Evolutionary conservation across 805 yeast genomes (phyloP).

Genomic region (Pichia rugopelliculosa): DNA sequence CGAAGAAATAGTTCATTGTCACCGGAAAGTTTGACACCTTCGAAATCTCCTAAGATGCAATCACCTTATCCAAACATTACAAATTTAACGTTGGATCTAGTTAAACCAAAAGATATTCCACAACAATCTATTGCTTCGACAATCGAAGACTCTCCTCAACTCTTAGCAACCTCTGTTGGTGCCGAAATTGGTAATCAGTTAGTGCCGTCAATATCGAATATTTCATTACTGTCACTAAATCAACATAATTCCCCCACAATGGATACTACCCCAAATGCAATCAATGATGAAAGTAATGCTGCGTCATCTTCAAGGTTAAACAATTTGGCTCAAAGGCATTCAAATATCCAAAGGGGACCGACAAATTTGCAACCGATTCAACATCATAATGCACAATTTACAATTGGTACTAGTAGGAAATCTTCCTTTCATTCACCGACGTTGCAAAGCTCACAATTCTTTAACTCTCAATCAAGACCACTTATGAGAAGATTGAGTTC

Average conservation of each 20-base stretch:
- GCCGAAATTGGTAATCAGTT: conserved; percentile 26
- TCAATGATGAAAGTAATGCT: not conserved
- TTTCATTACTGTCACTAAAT: conserved; percentile 30
- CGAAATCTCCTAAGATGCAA: not conserved
- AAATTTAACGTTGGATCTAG: not conserved
- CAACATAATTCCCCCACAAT: conserved; percentile 15
- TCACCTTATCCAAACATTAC: not conserved
- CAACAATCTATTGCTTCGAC: not conserved
- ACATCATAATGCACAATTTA: conserved; percentile 2
- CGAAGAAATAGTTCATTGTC: conserved; percentile 1
- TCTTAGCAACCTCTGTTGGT: conserved; percentile 31
- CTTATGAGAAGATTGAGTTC: conserved; percentile 8
- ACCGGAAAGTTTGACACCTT: not conserved
- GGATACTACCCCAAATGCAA: not conserved
- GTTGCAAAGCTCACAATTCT: conserved; percentile 2
- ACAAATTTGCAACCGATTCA: not conserved
- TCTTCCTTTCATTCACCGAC: conserved; percentile 14
- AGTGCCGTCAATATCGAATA: conserved; percentile 31
- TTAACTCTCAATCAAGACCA: not conserved
- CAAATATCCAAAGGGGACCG: conserved; percentile 2
- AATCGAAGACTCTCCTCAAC: conserved; percentile 22
- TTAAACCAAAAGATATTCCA: not conserved
- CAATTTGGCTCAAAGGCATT: conserved; percentile 2
- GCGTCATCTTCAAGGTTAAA: not conserved
- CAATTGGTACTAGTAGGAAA: conserved; percentile 9